Evolutionary conservation across 371 early-diverging fungal genomes (phyloP).

Genomic region (Apophysomyces variabilis): DNA sequence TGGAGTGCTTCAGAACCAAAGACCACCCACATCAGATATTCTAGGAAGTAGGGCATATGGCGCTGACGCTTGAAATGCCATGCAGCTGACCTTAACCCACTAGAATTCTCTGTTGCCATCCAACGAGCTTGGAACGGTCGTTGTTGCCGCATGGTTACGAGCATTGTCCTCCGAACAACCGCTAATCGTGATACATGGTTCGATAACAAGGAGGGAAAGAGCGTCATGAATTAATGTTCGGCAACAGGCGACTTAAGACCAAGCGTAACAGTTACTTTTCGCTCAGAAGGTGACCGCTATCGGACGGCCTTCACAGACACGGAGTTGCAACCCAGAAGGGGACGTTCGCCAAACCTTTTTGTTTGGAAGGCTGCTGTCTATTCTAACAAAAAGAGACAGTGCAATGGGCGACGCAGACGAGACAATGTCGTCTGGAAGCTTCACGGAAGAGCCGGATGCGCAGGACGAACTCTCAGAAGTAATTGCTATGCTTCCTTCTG

Average conservation of each 20-base stretch:
- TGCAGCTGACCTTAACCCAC: slow-evolving; percentile 25
- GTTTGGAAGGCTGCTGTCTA: neutral
- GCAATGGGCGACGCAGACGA: neutral
- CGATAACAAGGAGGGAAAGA: neutral
- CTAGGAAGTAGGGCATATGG: slow-evolving; percentile 50
- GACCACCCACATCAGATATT: slow-evolving; percentile 57
- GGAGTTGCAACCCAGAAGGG: no score
- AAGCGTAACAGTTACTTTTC: no score
- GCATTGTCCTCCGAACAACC: slow-evolving; percentile 14
- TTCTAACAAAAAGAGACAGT: neutral
- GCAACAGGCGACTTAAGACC: no score
- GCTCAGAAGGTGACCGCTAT: no score
- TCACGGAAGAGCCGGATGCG: neutral
- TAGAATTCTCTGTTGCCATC: slow-evolving; percentile 16
- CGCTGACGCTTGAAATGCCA: slow-evolving; percentile 50
- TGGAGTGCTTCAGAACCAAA: slow-evolving; percentile 58
- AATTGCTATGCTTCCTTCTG: slow-evolving; percentile 35
- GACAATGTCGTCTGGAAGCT: neutral
- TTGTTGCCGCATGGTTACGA: neutral
- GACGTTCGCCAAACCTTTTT: neutral
- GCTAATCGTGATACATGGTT: slow-evolving; percentile 21
- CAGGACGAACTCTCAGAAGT: neutral
- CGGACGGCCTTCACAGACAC: neutral
- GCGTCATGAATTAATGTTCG: neutral
- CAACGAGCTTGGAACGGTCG: neutral